A percentile compares a stretch with the other conserved stretches of the same genome.
phyloP scores from a whole-genome alignment of 805 yeast species.

The Vanderwaltozyma yarrowii region DNA sequence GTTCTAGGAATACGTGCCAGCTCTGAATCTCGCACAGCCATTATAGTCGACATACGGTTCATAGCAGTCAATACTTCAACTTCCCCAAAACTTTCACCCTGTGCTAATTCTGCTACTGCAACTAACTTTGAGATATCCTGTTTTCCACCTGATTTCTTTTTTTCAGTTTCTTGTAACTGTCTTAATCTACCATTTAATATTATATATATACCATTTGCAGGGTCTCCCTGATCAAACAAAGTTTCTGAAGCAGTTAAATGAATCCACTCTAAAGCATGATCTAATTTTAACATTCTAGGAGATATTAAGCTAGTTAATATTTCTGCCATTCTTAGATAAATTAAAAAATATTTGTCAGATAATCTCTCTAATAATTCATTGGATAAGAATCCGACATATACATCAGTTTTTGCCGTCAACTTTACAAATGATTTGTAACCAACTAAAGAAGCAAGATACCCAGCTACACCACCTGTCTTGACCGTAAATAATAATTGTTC shows the following conservation, averaged over 20 bases:
- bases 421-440: slow-evolving; percentile 73
- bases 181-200: slow-evolving; percentile 84
- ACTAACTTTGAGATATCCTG: neutral
- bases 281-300: slow-evolving; percentile 58
- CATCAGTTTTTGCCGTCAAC: slow-evolving; percentile 49
- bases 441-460: slow-evolving; percentile 70
- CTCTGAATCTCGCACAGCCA: slow-evolving; percentile 90
- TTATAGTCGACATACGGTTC: slow-evolving; percentile 54
- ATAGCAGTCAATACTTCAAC: slow-evolving; percentile 84
- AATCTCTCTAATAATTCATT: slow-evolving; percentile 51
- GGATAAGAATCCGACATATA: slow-evolving; percentile 64
- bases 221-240: slow-evolving; percentile 70
- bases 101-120: slow-evolving; percentile 72
- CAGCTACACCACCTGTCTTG: slow-evolving; percentile 73
- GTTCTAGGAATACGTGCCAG: slow-evolving; percentile 87
- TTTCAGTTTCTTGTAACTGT: slow-evolving; percentile 32
- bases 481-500: slow-evolving; percentile 47
- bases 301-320: slow-evolving; percentile 59
- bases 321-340: slow-evolving; percentile 70
- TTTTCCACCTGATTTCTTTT: slow-evolving; percentile 11
- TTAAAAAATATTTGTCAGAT: slow-evolving; percentile 64
- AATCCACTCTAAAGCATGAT: slow-evolving; percentile 92
- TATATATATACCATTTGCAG: slow-evolving; percentile 83
- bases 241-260: slow-evolving; percentile 81
- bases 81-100: slow-evolving; percentile 92